Evolutionary conservation across 2,329 filamentous ascomycete species (phyloP).

Genomic region (Penicillium sp.): DNA sequence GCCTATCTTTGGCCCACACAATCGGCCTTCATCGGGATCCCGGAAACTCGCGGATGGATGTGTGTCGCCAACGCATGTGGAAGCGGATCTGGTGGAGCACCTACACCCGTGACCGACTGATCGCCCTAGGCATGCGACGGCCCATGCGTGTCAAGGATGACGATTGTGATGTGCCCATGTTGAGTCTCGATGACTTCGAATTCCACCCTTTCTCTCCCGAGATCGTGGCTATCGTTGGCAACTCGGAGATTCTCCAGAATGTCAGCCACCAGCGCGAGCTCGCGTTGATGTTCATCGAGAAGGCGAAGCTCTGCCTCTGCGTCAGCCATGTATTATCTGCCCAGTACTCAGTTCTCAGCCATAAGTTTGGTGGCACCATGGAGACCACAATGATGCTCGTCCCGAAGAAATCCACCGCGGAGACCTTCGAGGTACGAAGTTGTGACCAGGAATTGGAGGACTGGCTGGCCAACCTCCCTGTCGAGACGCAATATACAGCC

Average conservation of each 20-base stretch:
- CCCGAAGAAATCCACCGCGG: slow-evolving; percentile 77
- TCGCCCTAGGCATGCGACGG: slow-evolving; percentile 85
- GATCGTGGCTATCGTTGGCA: slow-evolving; percentile 58
- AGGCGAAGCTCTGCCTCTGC: slow-evolving; percentile 78
- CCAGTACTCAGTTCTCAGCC: slow-evolving; percentile 84
- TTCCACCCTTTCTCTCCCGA: slow-evolving; percentile 59
- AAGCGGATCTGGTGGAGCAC: slow-evolving; percentile 98
- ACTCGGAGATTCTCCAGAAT: slow-evolving; percentile 64
- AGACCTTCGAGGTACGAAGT: slow-evolving; percentile 65
- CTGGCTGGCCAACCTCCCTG: slow-evolving; percentile 66
- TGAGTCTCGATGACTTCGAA: slow-evolving; percentile 76
- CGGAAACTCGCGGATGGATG: slow-evolving; percentile 64
- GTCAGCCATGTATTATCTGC: slow-evolving; percentile 82
- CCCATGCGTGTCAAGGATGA: slow-evolving; percentile 87
- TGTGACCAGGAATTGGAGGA: slow-evolving; percentile 71
- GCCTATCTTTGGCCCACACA: slow-evolving; percentile 82
- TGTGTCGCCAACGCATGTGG: slow-evolving; percentile 69
- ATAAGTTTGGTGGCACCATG: slow-evolving; percentile 62
- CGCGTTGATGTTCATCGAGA: slow-evolving; percentile 81
- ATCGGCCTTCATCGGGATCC: slow-evolving; percentile 88
- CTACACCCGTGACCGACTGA: slow-evolving; percentile 86
- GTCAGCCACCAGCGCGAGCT: slow-evolving; percentile 65
- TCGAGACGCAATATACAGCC: slow-evolving; percentile 62
- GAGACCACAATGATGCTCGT: slow-evolving; percentile 81
- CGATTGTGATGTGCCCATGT: slow-evolving; percentile 88